Percentiles rank a stretch among this genome's conserved stretches.
These are phyloP conservation scores for Lophium mytilinum DNA, from an alignment of 495 filamentous ascomycete species.

Conservation along the genomic window DNA sequence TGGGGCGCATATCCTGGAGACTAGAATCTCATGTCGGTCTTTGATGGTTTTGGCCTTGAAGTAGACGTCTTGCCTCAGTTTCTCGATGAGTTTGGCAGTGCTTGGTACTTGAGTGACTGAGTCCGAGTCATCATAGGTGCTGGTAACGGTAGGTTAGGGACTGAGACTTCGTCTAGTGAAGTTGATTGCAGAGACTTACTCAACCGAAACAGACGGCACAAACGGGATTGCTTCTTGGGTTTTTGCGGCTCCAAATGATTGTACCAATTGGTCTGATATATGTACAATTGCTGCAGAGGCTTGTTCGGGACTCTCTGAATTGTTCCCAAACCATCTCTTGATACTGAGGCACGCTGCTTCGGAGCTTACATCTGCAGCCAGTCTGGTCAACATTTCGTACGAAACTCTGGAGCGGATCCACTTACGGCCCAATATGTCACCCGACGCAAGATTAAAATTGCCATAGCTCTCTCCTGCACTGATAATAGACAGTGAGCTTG, in stretches of 20 bases:
- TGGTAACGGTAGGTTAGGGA: background rate
- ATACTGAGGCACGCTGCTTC: slow-evolving; percentile 13
- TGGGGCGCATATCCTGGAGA: slow-evolving; percentile 3
- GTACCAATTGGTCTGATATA: background rate
- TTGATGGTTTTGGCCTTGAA: slow-evolving; percentile 9
- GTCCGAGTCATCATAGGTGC: background rate
- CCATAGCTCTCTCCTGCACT: slow-evolving; percentile 24
- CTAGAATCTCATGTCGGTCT: slow-evolving; percentile 17
- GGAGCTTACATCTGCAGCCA: background rate
- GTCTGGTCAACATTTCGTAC: background rate
- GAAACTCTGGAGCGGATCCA: background rate
- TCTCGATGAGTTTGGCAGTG: background rate
- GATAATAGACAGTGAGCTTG: slow-evolving; percentile 28
- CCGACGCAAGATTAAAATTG: slow-evolving; percentile 1
- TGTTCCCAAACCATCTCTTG: slow-evolving; percentile 15
- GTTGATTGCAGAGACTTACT: background rate
- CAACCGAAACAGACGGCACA: background rate
- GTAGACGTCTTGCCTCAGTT: slow-evolving; percentile 5
- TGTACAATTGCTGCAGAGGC: background rate
- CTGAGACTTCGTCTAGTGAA: background rate
- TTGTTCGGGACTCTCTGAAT: slow-evolving; percentile 3
- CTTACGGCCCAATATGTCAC: background rate
- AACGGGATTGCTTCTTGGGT: background rate
- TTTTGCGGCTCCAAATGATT: background rate
- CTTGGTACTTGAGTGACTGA: background rate